Base-by-base conservation (phyloP, 192 early-diverging fungal species). In the Linderina pennispora region DNA sequence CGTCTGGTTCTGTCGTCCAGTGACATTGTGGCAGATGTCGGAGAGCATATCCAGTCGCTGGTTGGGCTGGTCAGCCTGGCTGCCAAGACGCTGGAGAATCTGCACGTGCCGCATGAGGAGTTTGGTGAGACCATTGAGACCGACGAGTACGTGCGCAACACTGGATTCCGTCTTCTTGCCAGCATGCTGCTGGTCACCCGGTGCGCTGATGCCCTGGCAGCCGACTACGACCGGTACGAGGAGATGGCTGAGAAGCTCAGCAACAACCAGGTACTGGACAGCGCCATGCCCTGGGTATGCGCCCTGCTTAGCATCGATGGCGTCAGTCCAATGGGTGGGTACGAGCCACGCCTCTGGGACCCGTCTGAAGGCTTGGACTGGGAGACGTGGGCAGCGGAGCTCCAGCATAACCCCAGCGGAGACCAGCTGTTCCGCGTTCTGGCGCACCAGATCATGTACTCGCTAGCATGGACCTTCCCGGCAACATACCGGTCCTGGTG, bases 211-310 rank as follows among this genome's bases (percentile, higher is more conserved):
- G 43, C 41, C 34, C 43, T 70, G 39, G 40, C 21, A 6, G 24
- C 13, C 3, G 51, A 57, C 16, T 14, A 15, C 3, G 37, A 40
- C 20, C 36, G 22, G 8, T 31, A 42, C 31, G 67, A 63, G 21
- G 40, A 41, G 33, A 34, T 71, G 39, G 16, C 56, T 0, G 67
- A 57, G 23, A 25, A 23, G 18, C 31, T 71, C 4, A 26, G 36
- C 17, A 19, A 28, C 18, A 23, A 40, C 8, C 40, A 39, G 22
- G 51, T 45, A 0, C 39, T 71, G 14, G 55, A 55, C 8, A 35
- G 38, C 16, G 67, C 67, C 0, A 50, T 71, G 56, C 67, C 67
- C n/a, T 63, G 60, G 67, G 40, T 60, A 23, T 71, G 60, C 16
- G 67, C 46, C 1, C 45, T 63, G 36, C 48, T 71, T 16, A 61